Percentiles rank a stretch among this genome's conserved stretches.
Conservation (phyloP, 2,329 filamentous ascomycete genomes). For the Fusarium sp. region DNA sequence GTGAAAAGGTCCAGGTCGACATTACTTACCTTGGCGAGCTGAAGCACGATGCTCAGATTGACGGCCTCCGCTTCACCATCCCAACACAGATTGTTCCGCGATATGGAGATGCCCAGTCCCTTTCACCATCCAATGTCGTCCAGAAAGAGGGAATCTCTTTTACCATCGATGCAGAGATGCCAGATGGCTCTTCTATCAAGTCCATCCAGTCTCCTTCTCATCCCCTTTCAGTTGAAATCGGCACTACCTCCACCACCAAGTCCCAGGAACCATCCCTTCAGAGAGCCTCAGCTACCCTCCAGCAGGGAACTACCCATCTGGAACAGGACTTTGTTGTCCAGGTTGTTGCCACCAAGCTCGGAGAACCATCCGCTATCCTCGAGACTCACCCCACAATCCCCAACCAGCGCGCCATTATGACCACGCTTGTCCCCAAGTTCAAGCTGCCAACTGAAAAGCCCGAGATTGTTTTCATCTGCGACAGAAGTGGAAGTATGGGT, state of each 20-base stretch:
- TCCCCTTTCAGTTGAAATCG: slow-evolving; percentile 73
- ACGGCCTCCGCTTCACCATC: slow-evolving; percentile 76
- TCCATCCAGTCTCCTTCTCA: slow-evolving; percentile 75
- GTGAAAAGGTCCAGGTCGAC: slow-evolving; percentile 66
- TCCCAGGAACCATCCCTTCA: slow-evolving; percentile 62
- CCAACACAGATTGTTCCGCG: slow-evolving; percentile 75
- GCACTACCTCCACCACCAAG: slow-evolving; percentile 58
- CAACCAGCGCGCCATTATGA: slow-evolving; percentile 74
- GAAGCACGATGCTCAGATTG: slow-evolving; percentile 75
- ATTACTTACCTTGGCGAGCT: slow-evolving; percentile 77
- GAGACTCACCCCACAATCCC: slow-evolving; percentile 72
- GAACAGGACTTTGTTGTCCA: slow-evolving; percentile 75
- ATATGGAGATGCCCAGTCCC: slow-evolving; percentile 59
- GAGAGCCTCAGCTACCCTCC: slow-evolving; percentile 71
- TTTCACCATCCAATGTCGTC: not conserved
- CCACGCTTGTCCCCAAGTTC: slow-evolving; percentile 77
- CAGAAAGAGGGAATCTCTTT: slow-evolving; percentile 42
- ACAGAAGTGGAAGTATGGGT: slow-evolving; percentile 76
- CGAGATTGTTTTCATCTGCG: slow-evolving; percentile 79
- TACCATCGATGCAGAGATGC: slow-evolving; percentile 57
- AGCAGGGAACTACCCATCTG: slow-evolving; percentile 63
- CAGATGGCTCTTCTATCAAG: slow-evolving; percentile 65
- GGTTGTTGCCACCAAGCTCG: slow-evolving; percentile 68
- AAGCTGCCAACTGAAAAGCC: slow-evolving; percentile 63
- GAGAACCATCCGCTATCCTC: slow-evolving; percentile 71